These are phyloP conservation scores for Rhinocladiella mackenziei DNA, from an alignment of 2,329 filamentous ascomycete species.

Conservation along the genomic window DNA sequence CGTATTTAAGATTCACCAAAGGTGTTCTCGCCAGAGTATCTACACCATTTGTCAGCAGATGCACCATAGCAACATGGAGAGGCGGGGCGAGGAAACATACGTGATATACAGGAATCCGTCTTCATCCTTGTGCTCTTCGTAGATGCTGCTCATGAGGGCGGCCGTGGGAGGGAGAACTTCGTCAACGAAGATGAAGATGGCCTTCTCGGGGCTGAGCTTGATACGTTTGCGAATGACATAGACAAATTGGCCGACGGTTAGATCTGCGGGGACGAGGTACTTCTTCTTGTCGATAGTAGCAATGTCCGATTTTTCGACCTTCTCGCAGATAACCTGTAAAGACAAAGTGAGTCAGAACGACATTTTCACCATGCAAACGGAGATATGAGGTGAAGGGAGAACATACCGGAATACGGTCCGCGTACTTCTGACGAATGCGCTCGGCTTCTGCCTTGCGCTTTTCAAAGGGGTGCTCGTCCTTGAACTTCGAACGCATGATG, in stretches of 20 bases:
- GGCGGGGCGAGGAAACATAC: slow-evolving; percentile 46
- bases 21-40: slow-evolving; percentile 98
- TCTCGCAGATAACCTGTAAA: slow-evolving; percentile 98
- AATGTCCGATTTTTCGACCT: slow-evolving; percentile 98
- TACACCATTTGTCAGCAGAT: slow-evolving; percentile 37
- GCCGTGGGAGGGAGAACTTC: slow-evolving; percentile 95
- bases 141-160: slow-evolving; percentile 98
- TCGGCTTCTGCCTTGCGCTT: slow-evolving; percentile 99
- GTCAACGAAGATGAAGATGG: slow-evolving; percentile 99
- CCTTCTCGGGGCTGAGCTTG: slow-evolving; percentile 99
- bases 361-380: no score
- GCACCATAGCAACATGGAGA: background rate
- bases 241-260: slow-evolving; percentile 98
- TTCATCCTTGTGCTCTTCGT: slow-evolving; percentile 95
- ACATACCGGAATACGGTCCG: slow-evolving; percentile 95
- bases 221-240: slow-evolving; percentile 99
- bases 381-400: slow-evolving; percentile 6
- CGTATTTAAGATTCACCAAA: slow-evolving; percentile 58
- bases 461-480: slow-evolving; percentile 99
- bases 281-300: slow-evolving; percentile 99
- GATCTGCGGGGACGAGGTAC: slow-evolving; percentile 93
- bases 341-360: slow-evolving; percentile 17
- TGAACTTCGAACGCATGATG: slow-evolving; percentile 95
- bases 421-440: slow-evolving; percentile 98
- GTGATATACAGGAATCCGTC: slow-evolving; percentile 97